Evolutionary conservation across 495 filamentous ascomycete species (phyloP), one percentile per base, ranked within the genome.

Genomic region (Rostrohypoxylon terebratum): DNA sequence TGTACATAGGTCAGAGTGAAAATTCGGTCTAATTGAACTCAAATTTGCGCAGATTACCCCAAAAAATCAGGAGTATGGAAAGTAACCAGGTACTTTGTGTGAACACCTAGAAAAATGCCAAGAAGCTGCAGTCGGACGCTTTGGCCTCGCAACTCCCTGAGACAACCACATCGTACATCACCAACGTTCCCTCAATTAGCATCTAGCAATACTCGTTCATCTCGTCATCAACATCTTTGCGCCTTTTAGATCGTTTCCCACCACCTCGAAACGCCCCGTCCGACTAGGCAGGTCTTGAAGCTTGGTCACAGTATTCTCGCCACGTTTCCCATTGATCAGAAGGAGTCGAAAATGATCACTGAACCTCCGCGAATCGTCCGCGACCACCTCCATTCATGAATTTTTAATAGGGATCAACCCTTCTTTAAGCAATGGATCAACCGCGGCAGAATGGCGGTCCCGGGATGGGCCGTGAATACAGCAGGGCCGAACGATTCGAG

Each of bases 401-500:
- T 63, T 62, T 59, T 58, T 59, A 57, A 59, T 33, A 66, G 13
- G 16, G 64, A 65, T 42, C 38, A 63, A 36, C 23, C 40, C 59
- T 4, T 4, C n/a, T 63, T 14, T 38, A 50, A 71, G 59, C 74
- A 51, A 78, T 78, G 76, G 76, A 78, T 65, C 57, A 62, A 51
- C 70, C 64, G 44, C 74, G 74, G 40, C 75, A 69, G 55, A 76
- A 73, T 59, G 73, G 76, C 23, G 77, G 70, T 3, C 44, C 71
- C 18, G 69, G 62, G 47, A 59, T 51, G 31, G 76, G 78, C 74
- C 81, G 80, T 61, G 82, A 83, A 28, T 59, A 87, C 82, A 92
- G 84, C 61, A 90, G 93, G 79, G 95, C 95, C 8, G 93, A 97
- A 82, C 87, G 87, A 72, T 99, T 97, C 78, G 94, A 99, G 80